phyloP scores from a whole-genome alignment of 2,329 filamentous ascomycete species.

The Didymosphaeria variabile region DNA sequence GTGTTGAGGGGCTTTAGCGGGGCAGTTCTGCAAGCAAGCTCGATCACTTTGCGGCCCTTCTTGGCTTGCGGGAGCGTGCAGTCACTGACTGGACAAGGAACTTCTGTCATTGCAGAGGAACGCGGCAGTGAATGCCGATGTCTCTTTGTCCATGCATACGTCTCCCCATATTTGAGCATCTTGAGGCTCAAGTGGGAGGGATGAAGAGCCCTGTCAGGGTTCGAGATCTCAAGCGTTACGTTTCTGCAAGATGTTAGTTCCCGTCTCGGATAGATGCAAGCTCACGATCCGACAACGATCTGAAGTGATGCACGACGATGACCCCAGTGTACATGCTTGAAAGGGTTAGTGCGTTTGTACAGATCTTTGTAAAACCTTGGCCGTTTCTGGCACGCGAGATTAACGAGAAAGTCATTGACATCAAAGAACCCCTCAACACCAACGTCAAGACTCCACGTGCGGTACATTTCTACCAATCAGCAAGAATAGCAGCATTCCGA shows the following conservation, averaged over 20 bases:
- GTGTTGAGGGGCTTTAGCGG: conserved; percentile 16
- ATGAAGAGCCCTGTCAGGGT: background rate
- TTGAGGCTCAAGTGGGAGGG: background rate
- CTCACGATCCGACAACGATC: conserved; percentile 30
- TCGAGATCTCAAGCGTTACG: conserved; percentile 25
- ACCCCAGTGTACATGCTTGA: conserved; percentile 21
- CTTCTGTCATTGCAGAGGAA: background rate
- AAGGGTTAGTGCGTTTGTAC: conserved; percentile 18
- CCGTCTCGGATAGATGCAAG: conserved; percentile 46
- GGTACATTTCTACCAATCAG: conserved; percentile 6
- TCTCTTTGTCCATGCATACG: background rate
- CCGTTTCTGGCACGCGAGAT: conserved; percentile 20
- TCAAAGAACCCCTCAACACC: conserved; percentile 28
- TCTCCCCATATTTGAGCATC: background rate
- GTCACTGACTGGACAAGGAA: background rate
- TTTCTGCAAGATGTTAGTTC: conserved; percentile 44
- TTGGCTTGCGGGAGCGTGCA: background rate
- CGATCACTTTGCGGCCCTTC: conserved; percentile 12
- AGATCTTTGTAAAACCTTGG: conserved; percentile 18
- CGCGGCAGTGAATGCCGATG: background rate
- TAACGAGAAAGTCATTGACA: conserved; percentile 35
- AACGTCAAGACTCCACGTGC: conserved; percentile 36
- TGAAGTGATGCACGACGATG: conserved; percentile 24
- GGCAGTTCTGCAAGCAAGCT: conserved; percentile 18
- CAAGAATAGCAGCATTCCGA: conserved; percentile 2